phyloP scores from a whole-genome alignment of 2,329 filamentous ascomycete genomes.

The Trichoderma guizhouense region DNA sequence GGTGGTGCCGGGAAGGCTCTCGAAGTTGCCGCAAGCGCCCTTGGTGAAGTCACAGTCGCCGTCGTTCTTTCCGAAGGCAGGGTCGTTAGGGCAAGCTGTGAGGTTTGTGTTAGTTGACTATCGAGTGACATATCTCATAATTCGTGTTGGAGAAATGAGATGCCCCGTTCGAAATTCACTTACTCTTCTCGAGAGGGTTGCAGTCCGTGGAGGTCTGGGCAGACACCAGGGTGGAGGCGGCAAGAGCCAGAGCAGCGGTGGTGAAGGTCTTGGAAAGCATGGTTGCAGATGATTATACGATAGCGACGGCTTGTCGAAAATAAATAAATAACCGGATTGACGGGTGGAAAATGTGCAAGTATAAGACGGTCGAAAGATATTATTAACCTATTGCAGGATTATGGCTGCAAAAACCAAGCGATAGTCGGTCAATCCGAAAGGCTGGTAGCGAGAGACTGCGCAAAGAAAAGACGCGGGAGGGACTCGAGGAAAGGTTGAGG shows the following conservation, averaged over 20 bases:
- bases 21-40: slow-evolving; percentile 60
- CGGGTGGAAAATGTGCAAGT: neutral
- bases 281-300: slow-evolving; percentile 19
- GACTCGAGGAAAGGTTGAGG: slow-evolving; percentile 15
- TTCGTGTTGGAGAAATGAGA: neutral
- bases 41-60: slow-evolving; percentile 71
- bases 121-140: neutral
- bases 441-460: slow-evolving; percentile 18
- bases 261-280: slow-evolving; percentile 47
- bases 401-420: neutral
- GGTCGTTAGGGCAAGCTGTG: slow-evolving; percentile 67
- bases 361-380: slow-evolving; percentile 4
- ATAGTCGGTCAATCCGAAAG: neutral
- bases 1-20: slow-evolving; percentile 43
- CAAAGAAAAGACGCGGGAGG: slow-evolving; percentile 10
- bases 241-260: slow-evolving; percentile 46
- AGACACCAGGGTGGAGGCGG: slow-evolving; percentile 46
- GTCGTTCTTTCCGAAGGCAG: slow-evolving; percentile 65
- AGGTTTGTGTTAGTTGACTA: neutral
- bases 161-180: slow-evolving; percentile 20
- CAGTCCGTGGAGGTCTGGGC: slow-evolving; percentile 57
- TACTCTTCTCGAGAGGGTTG: slow-evolving; percentile 52
- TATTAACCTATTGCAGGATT: slow-evolving; percentile 5
- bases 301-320: neutral
- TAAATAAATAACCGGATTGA: neutral